Base-by-base conservation (phyloP, 2,329 filamentous ascomycete species). In the Xylaria sp. region DNA sequence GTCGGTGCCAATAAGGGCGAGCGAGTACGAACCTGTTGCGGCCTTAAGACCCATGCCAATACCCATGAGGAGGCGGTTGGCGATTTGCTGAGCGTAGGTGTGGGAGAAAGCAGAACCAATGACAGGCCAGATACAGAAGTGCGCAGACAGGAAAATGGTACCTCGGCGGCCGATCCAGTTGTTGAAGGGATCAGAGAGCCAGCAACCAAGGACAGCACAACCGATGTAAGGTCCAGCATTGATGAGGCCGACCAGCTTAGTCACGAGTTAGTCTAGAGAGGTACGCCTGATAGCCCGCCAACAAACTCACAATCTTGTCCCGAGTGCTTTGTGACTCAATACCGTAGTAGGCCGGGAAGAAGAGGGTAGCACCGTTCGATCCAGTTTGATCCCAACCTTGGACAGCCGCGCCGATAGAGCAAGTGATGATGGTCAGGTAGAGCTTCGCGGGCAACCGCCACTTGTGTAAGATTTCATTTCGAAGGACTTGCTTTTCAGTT, bases 41-140 rank as follows among this genome's bases (percentile, higher is more conserved):
- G 87, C 87, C 72, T 93, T 93, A 15, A 89, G 83, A 27, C 90
- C 90, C 79, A 93, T 92, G 1, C 89, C 90, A 46, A 95, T 85
- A 9, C 92, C 92, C 62, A 94, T 83, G 11, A 90, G 80, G 63
- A 94, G 84, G 41, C 92, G 87, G 49, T 87, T 88, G 41, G 85
- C 81, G 60, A 95, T 83, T 67, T 93, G 84, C 70, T 91, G 85
- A 72, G 80, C 82, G 90, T 90, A 94, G 0, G 83, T 87, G 63
- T 90, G 85, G 55, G 87, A 86, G 66, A 92, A 90, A 0, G 85
- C 90, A 54, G 84, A 87, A n/a, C 87, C 89, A 64, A 93, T 85
- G 1, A 89, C 86, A 1, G 89, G 81, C 72, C 90, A 82, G 29
- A 91, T 78, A 71, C 88, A 90, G 72, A 93, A 88, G 64, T 90